Evolutionary conservation across 345 rosid species (phyloP), one percentile per base, ranked within the genome.

Genomic region (Boechera divaricarpa): DNA sequence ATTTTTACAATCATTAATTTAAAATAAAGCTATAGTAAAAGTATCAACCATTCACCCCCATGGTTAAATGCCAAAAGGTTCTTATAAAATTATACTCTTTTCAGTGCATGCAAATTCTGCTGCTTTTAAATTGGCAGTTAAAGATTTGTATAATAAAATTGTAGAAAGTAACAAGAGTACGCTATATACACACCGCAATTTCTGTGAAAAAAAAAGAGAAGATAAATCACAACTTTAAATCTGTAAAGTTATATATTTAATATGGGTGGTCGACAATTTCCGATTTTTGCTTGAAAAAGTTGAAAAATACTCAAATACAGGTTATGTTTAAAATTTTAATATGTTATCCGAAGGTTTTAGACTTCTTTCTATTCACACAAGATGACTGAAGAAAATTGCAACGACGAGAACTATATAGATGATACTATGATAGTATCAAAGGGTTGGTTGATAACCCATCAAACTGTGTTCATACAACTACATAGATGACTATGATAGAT

Each of bases 91-190:
- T 48, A 24, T 49, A 48, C 10, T 15, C n/a, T n/a, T n/a, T n/a
- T n/a, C n/a, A 9, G 44, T 39, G 44, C 44, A 39, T 39, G 12
- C 44, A 39, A 39, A 0, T 39, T 39, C 3, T 39, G 44, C 44
- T 39, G 4, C 44, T 39, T 0, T 3, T 39, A 39, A 39, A 10
- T 10, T 39, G 44, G 44, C 76, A 24, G 64, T 7, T 56, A 16
- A 7, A 69, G 7, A 69, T 70, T 44, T 70, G 55, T 56, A 45
- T 44, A 26, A 45, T 7, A 49, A 36, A 8, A 8, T 18, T 33
- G 48, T 67, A 6, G 18, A 67, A 32, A 33, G 28, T 21, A 18
- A 33, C 0, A 7, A 45, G n/a, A 47, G 24, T 11, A 5, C 28
- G 35, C 2, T 39, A 41, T 12, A 2, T 18, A 9, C 4, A 52